Base-by-base conservation (phyloP, 2,329 filamentous ascomycete genomes). In the Pseudogymnoascus sp. region DNA sequence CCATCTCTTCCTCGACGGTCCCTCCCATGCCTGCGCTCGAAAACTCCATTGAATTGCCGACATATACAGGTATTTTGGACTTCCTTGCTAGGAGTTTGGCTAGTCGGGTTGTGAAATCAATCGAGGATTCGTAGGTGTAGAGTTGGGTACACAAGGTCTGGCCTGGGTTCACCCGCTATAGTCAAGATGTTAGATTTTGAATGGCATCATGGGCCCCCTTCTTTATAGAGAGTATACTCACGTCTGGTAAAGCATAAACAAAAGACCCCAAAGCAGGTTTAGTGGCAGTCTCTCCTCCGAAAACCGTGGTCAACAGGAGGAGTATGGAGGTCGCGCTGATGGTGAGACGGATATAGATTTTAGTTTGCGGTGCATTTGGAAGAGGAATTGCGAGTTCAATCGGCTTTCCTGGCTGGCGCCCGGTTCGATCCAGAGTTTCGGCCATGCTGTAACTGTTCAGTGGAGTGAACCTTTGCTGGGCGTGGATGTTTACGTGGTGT, bases 1-100 rank as follows among this genome's bases (percentile, higher is more conserved):
- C 91, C 86, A 97, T 93, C 77, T 97, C 93, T 79, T 97, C 95
- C 72, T 97, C 93, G 6, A 93, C 85, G 0, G 86, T 89, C 19
- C 91, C 89, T 8, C 91, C 91, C 70, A 92, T 83, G 1, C 87
- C 89, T 5, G 87, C 82, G 70, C 81, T 85, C 13, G 84, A 83
- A 67, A 97, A 86, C 68, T 87, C 91, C 70, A 96, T 86, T 35
- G 92, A 96, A 72, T 90, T 96, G 21, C 90, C 90, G 16, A 97
- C 90, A 74, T 97, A 97, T n/a, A 90, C 87, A 0, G 92, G 92
- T 66, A 86, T 83, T 33, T 81, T 79, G 29, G 87, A 83, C 69
- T 85, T 88, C 62, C 86, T 84, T n/a, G 89, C 90, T 13, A 97
- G 76, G 1, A 96, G 82, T 74, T 90, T 95, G 1, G 95, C 91